Evolutionary conservation across 2,329 filamentous ascomycete genomes (phyloP), one percentile per base, ranked within the genome.

Genomic region (Fusarium devonianum): DNA sequence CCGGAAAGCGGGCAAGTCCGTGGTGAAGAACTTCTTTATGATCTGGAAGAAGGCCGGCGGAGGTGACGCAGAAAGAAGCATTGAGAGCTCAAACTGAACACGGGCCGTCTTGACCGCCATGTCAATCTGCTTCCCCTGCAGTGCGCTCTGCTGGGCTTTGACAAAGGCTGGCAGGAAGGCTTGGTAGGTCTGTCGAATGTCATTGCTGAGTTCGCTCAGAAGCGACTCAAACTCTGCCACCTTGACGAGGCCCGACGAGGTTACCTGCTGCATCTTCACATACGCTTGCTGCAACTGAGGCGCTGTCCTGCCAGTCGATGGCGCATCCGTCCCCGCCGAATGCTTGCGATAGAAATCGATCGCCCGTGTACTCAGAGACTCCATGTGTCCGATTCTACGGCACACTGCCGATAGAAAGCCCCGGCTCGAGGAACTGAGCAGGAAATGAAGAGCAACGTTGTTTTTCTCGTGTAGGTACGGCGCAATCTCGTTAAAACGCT

Each of bases 341-440:
- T 77, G 69, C 39, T 67, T 70, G 51, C 81, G 75, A 58, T 78
- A 84, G 64, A 78, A 83, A 4, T 75, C 73, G 9, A 79, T 76
- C 2, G 81, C 78, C 30, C 75, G 71, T 23, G 69, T 71, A 29
- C 79, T 78, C 7, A 83, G 69, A 4, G 57, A 58, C 43, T 85
- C 78, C 57, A 89, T 73, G 54, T 85, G 80, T 4, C 74, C 70
- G 16, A 92, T 76, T 21, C 86, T 82, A 29, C 84, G 84, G 68
- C 84, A 89, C 36, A 85, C 78, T 21, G 88, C 84, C 18, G 84
- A 83, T 16, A 95, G 76, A 56, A 93, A 87, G 14, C 84, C 83
- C 10, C 91, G 83, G 9, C 87, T 87, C 41, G 88, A 85, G 21
- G 88, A 92, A 63, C 86, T 88, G 21, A 95, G 80, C 14, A 94